Base-by-base conservation (phyloP, 2,329 filamentous ascomycete genomes). In the Aspergillus awamori region DNA sequence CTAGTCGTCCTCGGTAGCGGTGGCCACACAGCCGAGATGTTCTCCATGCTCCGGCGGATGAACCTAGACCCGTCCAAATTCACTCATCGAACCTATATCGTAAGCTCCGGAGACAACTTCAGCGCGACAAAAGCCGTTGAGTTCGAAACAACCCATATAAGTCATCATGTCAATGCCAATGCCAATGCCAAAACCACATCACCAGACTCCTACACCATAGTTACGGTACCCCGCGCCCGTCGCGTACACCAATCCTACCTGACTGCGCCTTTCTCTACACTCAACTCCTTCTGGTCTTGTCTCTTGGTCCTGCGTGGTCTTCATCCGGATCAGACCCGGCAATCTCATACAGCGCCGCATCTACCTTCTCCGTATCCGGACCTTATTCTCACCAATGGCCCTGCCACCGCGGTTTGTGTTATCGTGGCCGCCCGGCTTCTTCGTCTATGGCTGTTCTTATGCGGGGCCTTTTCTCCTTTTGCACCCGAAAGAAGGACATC, bases 21-120 rank as follows among this genome's bases (percentile, higher is more conserved):
- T 33, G 95, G 95, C 0, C 95, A 99, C 78, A 97, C 95, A 0
- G 89, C 92, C 52, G 95, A 99, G 77, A 96, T 99, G 90, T 83
- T 97, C 64, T 87, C 89, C 71, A 90, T 97, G 81, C 86, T 99
- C 82, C 67, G 85, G 84, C 66, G 85, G 84, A 71, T 81, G 80
- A 60, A 77, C 78, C 41, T 82, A 43, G 70, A 78, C 48, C 81
- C 65, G 48, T 74, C 57, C 73, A 76, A 70, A 78, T 88, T 78
- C 72, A 81, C 79, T 5, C 88, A 91, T 69, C 86, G 95, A 26
- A 94, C 92, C 28, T 99, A 96, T 75, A 79, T 96, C 22, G 83
- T 96, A 58, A 90, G 89, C 65, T 87, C 85, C 1, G 93, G 90
- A 0, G 95, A 99, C 72, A 77, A 74, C 8, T 87, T 92, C 73